Evolutionary conservation across 352 stramenopile species (phyloP).

Genomic region (Phytophthora sp.): DNA sequence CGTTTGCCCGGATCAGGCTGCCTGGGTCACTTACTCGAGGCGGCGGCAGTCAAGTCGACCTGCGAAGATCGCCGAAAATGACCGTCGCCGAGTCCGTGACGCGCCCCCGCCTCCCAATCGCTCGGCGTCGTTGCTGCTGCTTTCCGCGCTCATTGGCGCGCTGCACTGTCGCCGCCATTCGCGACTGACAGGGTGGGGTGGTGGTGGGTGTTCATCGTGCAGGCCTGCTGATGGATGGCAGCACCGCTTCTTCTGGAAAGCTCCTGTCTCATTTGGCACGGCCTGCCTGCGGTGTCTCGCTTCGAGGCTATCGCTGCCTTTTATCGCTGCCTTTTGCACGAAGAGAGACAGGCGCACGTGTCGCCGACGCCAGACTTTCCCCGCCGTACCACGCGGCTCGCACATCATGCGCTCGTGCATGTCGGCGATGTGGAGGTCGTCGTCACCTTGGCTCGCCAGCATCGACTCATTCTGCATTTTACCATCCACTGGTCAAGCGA

Average conservation of each 20-base stretch:
- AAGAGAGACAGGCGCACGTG: conserved; percentile 2
- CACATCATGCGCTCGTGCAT: not conserved
- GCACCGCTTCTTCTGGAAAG: not conserved
- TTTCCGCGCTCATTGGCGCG: not conserved
- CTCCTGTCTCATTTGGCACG: conserved; percentile 1
- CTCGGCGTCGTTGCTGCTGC: not conserved
- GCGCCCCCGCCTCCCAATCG: not conserved
- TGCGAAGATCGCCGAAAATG: conserved; percentile 1
- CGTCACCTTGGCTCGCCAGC: too few species aligned
- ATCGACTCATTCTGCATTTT: conserved; percentile 5
- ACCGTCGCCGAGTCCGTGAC: not conserved
- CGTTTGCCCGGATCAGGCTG: not conserved
- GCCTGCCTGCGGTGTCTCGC: not conserved
- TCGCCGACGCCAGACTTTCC: conserved; percentile 3
- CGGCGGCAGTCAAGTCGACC: not conserved
- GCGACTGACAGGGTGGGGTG: not conserved
- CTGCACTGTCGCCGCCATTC: too few species aligned
- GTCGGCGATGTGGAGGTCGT: not conserved
- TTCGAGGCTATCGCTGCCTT: not conserved
- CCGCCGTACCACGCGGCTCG: not conserved
- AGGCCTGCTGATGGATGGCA: not conserved
- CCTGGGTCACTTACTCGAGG: not conserved
- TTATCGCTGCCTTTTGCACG: not conserved
- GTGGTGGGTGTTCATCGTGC: not conserved
- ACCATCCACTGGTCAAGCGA: conserved; percentile 8